Base-by-base conservation (phyloP, 495 filamentous ascomycete genomes). In the Aspergillus kassunensis region DNA sequence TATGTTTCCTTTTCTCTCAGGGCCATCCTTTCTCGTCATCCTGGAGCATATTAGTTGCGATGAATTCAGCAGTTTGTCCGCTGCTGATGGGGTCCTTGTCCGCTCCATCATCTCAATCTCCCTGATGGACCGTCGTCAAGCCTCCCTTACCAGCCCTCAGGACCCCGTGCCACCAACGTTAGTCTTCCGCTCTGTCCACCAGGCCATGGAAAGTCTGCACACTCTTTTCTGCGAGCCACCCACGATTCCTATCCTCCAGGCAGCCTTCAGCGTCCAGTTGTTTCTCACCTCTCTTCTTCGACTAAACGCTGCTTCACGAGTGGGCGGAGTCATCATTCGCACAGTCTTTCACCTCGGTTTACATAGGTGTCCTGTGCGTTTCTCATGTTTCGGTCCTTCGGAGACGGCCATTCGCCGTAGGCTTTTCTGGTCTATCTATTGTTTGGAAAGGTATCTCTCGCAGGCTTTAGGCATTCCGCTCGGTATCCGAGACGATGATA, bases 381-480 rank as follows among this genome's bases (percentile, higher is more conserved):
- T 70, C 46, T 57, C 64, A 6, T 68, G 68, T 30, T 74, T 76
- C 27, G 66, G 46, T n/a, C 20, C 27, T 31, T 56, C 66, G 16
- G 75, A 78, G 23, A 50, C 49, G 1, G 59, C 63, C 11, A 71
- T 74, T n/a, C 66, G 76, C 29, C 56, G 67, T 37, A 65, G 75
- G 4, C 44, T 78, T 3, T 80, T 78, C 51, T 80, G 75, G 75
- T 74, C 74, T 0, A 72, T 78, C 12, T 80, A 78, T 47, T 72
- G 64, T 33, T 58, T 78, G 1, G 76, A 80, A 18, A 56, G 75
- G 54, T 76, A 75, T 58, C 61, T 79, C 2, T 75, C 68, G 9
- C 75, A 78, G 50, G 69, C 74, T 11, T 57, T 80, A 20, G 76
- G 76, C 0, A 63, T 76, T 6, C 76, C 76, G n/a, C 60, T 78